Evolutionary conservation across 495 filamentous ascomycete genomes (phyloP), one percentile per base, ranked within the genome.

Genomic region (Acidiella bohemica): DNA sequence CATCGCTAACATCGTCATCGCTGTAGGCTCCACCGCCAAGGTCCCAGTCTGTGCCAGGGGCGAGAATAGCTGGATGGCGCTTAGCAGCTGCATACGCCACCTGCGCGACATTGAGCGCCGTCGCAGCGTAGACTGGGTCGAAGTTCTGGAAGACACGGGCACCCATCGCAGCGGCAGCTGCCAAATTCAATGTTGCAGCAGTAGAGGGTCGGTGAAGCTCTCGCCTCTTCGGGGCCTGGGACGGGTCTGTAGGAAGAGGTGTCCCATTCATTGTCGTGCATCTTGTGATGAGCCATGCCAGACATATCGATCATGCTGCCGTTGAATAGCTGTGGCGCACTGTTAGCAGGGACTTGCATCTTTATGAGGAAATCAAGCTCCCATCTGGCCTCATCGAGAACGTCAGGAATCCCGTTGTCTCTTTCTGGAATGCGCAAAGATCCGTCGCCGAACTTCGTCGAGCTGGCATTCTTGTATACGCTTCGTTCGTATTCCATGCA

Each of bases 291-390:
- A 8, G 32, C 45, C 30, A 48, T 28, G 5, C 32, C 30, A 5
- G 30, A 36, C 35, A 48, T 35, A 19, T 48, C 45, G 18, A 48
- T 32, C 18, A 26, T 26, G 14, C 26, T 37, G 24, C 45, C 45
- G 19, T 48, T 48, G 33, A 48, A 31, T 5, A 48, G 39, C 28
- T 48, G 45, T 6, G 30, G 38, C 3, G 45, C 9, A 6, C 39
- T 36, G 32, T 48, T 44, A 10, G 39, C 30, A 4, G 45, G 45
- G 18, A 48, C 45, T 33, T 48, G 45, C 45, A 48, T 48, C 45
- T 43, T 43, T 9, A 48, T 24, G 39, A 48, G 28, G 33, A 48
- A 48, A 4, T 42, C 19, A 14, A 48, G 13, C 26, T 48, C 45
- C 45, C 45, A 48, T 25, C 32, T 46, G 1, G 45, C 45, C 27